Conservation (phyloP, 495 filamentous ascomycete genomes). For the Elaphomyces granulatus region DNA sequence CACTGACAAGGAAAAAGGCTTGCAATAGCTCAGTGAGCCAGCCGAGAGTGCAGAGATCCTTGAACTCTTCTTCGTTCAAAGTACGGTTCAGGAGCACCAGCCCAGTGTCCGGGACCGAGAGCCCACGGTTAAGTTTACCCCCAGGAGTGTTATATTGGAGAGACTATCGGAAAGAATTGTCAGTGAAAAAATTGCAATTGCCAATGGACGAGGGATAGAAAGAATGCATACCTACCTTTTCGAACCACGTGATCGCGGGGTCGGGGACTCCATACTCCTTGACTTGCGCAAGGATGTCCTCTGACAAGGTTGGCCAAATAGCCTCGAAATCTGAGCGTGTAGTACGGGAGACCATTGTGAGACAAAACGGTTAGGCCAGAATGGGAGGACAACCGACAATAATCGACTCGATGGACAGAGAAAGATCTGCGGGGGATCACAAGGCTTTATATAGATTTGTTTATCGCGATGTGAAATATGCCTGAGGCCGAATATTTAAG, state of each 20-base stretch:
- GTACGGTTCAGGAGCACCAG: slow-evolving; percentile 60
- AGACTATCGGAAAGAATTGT: slow-evolving; percentile 33
- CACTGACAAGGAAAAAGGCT: slow-evolving; percentile 95
- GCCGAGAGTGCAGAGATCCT: slow-evolving; percentile 68
- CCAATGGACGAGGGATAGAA: neutral
- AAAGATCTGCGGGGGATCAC: no score
- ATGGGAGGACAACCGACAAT: no score
- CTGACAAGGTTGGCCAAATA: slow-evolving; percentile 66
- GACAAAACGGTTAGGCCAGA: no score
- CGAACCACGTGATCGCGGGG: slow-evolving; percentile 75
- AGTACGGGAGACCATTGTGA: slow-evolving; percentile 47
- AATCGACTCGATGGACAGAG: no score
- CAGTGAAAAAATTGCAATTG: slow-evolving; percentile 11
- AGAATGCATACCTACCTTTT: slow-evolving; percentile 42
- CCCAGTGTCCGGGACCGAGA: slow-evolving; percentile 88
- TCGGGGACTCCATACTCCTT: slow-evolving; percentile 68
- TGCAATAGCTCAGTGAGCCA: slow-evolving; percentile 98
- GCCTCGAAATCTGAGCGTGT: slow-evolving; percentile 75
- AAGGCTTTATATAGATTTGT: no score
- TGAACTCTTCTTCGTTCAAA: slow-evolving; percentile 67
- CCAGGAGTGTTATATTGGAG: slow-evolving; percentile 76
- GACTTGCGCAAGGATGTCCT: slow-evolving; percentile 60
- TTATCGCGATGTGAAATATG: no score
- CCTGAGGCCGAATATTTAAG: no score
- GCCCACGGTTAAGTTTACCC: slow-evolving; percentile 96